Evolutionary conservation across 345 rosid genomes (phyloP).

Genomic region (Viola odorata): DNA sequence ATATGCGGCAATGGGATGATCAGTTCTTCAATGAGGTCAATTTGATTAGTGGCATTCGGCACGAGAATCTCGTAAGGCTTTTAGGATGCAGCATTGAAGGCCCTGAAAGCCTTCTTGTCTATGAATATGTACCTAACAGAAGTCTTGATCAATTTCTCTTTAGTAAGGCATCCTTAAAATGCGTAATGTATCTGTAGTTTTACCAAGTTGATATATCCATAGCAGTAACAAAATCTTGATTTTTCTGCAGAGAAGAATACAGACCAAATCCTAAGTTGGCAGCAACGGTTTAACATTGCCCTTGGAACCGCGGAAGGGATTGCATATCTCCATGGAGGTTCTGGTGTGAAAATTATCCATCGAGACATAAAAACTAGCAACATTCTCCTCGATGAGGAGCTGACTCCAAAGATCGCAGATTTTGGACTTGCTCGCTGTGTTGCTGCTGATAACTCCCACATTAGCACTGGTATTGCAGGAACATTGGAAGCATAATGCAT

Average conservation of each 20-base stretch:
- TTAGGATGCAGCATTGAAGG: conserved; percentile 90
- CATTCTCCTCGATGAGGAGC: conserved; percentile 59
- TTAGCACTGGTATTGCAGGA: conserved; percentile 74
- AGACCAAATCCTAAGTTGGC: conserved; percentile 50
- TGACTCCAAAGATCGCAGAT: conserved; percentile 72
- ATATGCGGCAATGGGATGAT: conserved; percentile 65
- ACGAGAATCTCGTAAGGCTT: conserved; percentile 60
- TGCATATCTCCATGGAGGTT: conserved; percentile 63
- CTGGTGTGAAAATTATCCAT: conserved; percentile 58
- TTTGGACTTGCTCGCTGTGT: conserved; percentile 70
- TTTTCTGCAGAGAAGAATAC: conserved; percentile 42
- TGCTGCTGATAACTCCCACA: conserved; percentile 38
- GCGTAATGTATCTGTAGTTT: neutral
- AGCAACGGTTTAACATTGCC: conserved; percentile 49
- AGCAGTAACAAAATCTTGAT: neutral
- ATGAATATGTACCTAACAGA: conserved; percentile 67
- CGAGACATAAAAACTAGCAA: conserved; percentile 83
- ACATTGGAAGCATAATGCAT: conserved; percentile 50
- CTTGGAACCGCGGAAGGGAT: conserved; percentile 75
- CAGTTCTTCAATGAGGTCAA: conserved; percentile 82
- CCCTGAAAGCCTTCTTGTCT: conserved; percentile 75
- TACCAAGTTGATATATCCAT: neutral
- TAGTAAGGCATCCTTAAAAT: conserved; percentile 26
- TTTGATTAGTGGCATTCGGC: conserved; percentile 55
- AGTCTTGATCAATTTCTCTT: conserved; percentile 76